phyloP scores from a whole-genome alignment of 1,284 basidiomycete genomes.

The Apiotrichum gamsii region DNA sequence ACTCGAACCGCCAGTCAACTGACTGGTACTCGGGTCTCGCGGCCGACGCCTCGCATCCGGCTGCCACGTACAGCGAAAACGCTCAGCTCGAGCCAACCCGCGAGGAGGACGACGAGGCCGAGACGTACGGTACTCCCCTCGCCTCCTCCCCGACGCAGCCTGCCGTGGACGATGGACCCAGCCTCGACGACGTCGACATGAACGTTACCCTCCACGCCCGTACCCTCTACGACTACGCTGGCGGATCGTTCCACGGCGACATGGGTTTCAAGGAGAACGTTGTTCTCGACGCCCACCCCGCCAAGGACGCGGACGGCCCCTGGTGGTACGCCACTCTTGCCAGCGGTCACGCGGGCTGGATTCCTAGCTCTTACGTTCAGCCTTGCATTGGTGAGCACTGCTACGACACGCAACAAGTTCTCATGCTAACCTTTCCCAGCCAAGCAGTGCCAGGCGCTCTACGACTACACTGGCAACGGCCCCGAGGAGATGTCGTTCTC shows the following conservation, averaged over 20 bases:
- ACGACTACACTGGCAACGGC: conserved; percentile 63
- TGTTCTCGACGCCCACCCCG: conserved; percentile 72
- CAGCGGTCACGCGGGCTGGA: conserved; percentile 70
- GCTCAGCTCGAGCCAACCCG: conserved; percentile 22
- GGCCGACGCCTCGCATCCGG: conserved; percentile 55
- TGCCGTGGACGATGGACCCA: conserved; percentile 14
- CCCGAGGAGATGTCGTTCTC: conserved; percentile 73
- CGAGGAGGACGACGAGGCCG: conserved; percentile 28
- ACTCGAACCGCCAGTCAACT: conserved; percentile 68
- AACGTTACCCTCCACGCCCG: conserved; percentile 56
- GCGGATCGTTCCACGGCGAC: conserved; percentile 78
- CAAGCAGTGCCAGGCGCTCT: conserved; percentile 55
- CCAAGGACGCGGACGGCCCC: conserved; percentile 59
- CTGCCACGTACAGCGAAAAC: conserved; percentile 20
- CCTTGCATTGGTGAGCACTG: conserved; percentile 59
- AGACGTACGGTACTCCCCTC: not conserved
- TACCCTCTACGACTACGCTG: conserved; percentile 74
- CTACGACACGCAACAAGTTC: not conserved
- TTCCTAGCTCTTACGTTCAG: conserved; percentile 85
- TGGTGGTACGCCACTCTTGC: conserved; percentile 86
- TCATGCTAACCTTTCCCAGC: conserved; percentile 1
- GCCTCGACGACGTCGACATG: conserved; percentile 18
- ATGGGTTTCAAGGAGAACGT: conserved; percentile 83
- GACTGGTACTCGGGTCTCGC: conserved; percentile 91
- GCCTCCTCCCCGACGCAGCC: too few relatives aligned